phyloP scores from a whole-genome alignment of 805 yeast species.

The Saccharomycopsis javanensis region DNA sequence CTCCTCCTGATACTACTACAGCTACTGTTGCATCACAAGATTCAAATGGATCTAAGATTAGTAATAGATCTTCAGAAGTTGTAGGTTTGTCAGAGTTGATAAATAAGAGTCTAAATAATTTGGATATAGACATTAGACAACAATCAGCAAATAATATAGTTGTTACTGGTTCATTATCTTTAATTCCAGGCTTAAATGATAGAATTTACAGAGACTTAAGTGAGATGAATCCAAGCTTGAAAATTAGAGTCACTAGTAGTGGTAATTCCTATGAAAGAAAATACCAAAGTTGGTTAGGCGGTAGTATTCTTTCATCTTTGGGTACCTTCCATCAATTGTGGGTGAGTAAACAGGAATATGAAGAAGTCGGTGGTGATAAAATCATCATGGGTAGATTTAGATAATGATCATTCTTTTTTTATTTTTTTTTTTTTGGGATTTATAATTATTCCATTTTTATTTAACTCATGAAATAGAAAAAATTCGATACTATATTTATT shows the following conservation, averaged over 20 bases:
- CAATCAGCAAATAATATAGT: constrained; percentile 83
- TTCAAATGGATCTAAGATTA: neutral
- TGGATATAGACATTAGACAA: constrained; percentile 77
- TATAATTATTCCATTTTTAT: neutral
- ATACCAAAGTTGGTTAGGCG: constrained; percentile 86
- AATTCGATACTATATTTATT: neutral
- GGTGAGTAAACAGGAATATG: constrained; percentile 82
- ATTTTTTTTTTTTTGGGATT: neutral
- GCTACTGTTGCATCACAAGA: neutral
- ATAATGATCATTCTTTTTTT: constrained; percentile 25
- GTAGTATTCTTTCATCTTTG: constrained; percentile 74
- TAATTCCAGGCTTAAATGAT: constrained; percentile 74
- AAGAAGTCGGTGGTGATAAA: constrained; percentile 80
- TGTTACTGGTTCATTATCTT: constrained; percentile 74
- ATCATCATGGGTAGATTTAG: constrained; percentile 76
- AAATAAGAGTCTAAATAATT: constrained; percentile 23
- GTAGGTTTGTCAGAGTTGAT: constrained; percentile 15
- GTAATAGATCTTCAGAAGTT: neutral
- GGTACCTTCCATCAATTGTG: constrained; percentile 94
- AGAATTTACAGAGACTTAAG: constrained; percentile 64
- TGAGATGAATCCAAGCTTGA: constrained; percentile 68
- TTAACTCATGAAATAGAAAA: neutral
- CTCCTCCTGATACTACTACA: constrained; percentile 16
- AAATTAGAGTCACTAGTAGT: constrained; percentile 71
- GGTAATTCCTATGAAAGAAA: constrained; percentile 73